Percentiles rank a stretch among this genome's conserved stretches.
Conservation (phyloP, 495 filamentous ascomycete species). For the Lepraria neglecta region DNA sequence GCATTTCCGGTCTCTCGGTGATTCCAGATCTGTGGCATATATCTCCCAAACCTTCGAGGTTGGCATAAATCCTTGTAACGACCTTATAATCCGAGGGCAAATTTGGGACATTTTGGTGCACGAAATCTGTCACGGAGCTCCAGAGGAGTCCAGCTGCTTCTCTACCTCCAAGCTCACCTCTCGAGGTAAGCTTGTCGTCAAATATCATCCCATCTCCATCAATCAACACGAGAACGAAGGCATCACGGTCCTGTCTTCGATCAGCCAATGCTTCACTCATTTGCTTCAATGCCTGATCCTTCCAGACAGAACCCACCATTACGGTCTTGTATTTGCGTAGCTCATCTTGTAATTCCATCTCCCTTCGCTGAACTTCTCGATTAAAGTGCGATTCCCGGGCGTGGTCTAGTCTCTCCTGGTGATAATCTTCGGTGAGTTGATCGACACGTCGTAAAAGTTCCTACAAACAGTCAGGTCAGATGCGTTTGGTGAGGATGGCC, state of each 20-base stretch:
- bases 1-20: constrained; percentile 42
- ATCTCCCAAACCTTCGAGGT: constrained; percentile 58
- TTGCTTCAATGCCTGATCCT: not conserved
- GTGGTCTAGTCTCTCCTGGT: constrained; percentile 47
- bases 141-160: constrained; percentile 60
- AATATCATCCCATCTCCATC: constrained; percentile 79
- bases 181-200: constrained; percentile 54
- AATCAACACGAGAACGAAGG: constrained; percentile 67
- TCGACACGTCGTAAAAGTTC: constrained; percentile 46
- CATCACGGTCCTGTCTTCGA: constrained; percentile 57
- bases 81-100: constrained; percentile 53
- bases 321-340: constrained; percentile 44
- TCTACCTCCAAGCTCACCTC: constrained; percentile 64
- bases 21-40: constrained; percentile 53
- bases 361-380: constrained; percentile 47
- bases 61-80: constrained; percentile 62
- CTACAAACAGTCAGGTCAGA: constrained; percentile 27
- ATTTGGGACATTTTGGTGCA: constrained; percentile 39
- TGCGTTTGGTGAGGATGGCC: not conserved
- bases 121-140: constrained; percentile 44
- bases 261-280: not conserved
- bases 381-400: constrained; percentile 52
- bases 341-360: constrained; percentile 49
- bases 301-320: constrained; percentile 37
- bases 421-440: constrained; percentile 42